These are phyloP conservation scores for Cerioporus squamosus DNA, from an alignment of 1,284 basidiomycete genomes.

Conservation along the genomic window DNA sequence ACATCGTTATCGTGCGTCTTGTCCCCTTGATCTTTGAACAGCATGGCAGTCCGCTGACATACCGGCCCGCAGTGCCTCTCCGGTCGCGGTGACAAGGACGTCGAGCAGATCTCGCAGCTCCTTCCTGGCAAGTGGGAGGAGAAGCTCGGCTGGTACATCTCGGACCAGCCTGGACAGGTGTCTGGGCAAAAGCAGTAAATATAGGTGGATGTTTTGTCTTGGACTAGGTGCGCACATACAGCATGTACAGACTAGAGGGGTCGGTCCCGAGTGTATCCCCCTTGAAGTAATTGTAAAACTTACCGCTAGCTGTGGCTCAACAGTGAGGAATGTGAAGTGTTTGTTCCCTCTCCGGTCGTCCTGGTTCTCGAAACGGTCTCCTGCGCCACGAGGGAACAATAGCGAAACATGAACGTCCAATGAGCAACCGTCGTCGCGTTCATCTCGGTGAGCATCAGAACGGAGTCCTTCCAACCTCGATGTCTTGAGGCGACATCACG, in stretches of 20 bases:
- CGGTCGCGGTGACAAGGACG: slow-evolving; percentile 94
- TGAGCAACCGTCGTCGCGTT: neutral
- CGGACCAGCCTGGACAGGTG: slow-evolving; percentile 2
- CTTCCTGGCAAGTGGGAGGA: slow-evolving; percentile 89
- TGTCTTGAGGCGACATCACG: neutral
- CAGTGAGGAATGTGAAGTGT: neutral
- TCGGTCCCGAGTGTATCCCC: neutral
- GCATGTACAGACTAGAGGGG: neutral
- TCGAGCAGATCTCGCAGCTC: slow-evolving; percentile 87
- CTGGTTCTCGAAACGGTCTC: neutral
- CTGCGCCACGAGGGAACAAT: neutral
- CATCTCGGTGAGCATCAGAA: neutral
- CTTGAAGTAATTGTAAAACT: too few relatives aligned
- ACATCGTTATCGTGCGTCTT: slow-evolving; percentile 85
- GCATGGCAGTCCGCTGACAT: slow-evolving; percentile 1
- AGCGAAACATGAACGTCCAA: neutral
- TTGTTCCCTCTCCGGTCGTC: neutral
- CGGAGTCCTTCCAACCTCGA: neutral
- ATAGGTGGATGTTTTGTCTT: neutral
- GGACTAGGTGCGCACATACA: neutral
- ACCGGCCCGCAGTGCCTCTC: slow-evolving; percentile 69
- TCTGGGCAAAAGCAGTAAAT: slow-evolving; percentile 11
- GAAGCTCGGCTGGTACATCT: slow-evolving; percentile 85
- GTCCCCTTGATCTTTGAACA: slow-evolving; percentile 1
- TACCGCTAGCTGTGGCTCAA: neutral